phyloP scores from a whole-genome alignment of 1,284 basidiomycete species.

The Trichosporon coremiiforme region DNA sequence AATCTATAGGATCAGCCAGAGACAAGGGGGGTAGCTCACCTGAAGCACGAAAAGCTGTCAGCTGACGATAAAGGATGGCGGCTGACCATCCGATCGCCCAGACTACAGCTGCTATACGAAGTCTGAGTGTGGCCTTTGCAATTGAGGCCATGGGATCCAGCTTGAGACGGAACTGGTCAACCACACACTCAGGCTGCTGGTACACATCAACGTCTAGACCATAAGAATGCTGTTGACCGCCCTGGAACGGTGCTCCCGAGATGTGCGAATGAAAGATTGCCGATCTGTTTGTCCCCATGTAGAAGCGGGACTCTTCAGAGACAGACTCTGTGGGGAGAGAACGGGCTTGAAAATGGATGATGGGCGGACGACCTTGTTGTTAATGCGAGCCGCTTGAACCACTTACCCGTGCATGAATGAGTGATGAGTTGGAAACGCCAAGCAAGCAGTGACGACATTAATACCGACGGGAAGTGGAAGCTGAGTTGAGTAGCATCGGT shows the following conservation, averaged over 20 bases:
- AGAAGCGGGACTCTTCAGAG: conserved; percentile 73
- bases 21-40: neutral
- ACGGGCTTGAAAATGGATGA: conserved; percentile 42
- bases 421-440: conserved; percentile 20
- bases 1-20: neutral
- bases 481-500: conserved; percentile 15
- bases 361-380: conserved; percentile 29
- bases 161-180: conserved; percentile 60
- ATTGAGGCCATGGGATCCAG: conserved; percentile 70
- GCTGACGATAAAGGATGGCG: conserved; percentile 60
- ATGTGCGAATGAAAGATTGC: conserved; percentile 72
- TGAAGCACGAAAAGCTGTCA: conserved; percentile 1
- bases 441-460: conserved; percentile 19
- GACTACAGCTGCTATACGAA: conserved; percentile 66
- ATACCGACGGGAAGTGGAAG: neutral
- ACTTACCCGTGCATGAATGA: conserved; percentile 30
- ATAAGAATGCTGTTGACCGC: conserved; percentile 24
- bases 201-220: conserved; percentile 46
- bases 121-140: conserved; percentile 69
- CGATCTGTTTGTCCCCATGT: conserved; percentile 58
- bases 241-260: conserved; percentile 66
- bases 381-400: neutral
- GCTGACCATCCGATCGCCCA: conserved; percentile 71
- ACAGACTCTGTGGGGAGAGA: neutral
- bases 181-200: conserved; percentile 52